Evolutionary conservation across 2,329 filamentous ascomycete genomes (phyloP).

Genomic region (Fusarium haematococcum): DNA sequence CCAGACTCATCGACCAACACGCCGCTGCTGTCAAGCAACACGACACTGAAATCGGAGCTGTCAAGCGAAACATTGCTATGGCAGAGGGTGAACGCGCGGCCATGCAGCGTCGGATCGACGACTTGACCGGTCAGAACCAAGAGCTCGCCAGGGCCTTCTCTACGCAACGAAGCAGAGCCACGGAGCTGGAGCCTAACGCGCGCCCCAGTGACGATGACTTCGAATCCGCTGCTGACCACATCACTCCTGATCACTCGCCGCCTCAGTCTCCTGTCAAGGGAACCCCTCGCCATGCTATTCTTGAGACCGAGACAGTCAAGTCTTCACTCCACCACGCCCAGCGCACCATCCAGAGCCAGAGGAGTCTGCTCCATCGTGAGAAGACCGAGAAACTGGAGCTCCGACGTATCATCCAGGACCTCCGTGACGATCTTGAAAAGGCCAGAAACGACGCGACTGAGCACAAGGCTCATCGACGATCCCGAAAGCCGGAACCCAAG

Average conservation of each 20-base stretch:
- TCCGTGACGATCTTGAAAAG: constrained; percentile 89
- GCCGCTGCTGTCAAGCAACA: constrained; percentile 81
- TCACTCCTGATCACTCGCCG: constrained; percentile 89
- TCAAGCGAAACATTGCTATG: constrained; percentile 82
- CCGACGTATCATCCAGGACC: constrained; percentile 93
- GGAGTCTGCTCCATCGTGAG: constrained; percentile 94
- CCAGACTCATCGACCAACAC: constrained; percentile 86
- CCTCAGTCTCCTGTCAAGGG: constrained; percentile 91
- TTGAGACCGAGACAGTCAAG: constrained; percentile 96
- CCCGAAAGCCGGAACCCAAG: constrained; percentile 71
- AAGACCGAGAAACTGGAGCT: constrained; percentile 99
- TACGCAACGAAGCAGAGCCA: constrained; percentile 73
- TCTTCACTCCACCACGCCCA: constrained; percentile 95
- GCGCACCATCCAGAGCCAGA: constrained; percentile 94
- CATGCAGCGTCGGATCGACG: constrained; percentile 87
- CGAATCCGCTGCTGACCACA: constrained; percentile 73
- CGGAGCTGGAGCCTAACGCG: constrained; percentile 72
- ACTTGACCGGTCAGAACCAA: constrained; percentile 88
- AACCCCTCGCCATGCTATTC: constrained; percentile 87
- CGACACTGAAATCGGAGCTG: constrained; percentile 86
- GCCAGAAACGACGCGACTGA: constrained; percentile 65
- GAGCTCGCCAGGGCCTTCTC: constrained; percentile 89
- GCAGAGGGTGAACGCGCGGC: constrained; percentile 83
- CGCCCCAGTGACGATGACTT: constrained; percentile 72
- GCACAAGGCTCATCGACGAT: constrained; percentile 67